Evolutionary conservation across 2,329 filamentous ascomycete species (phyloP).

Genomic region (Grosmannia serpens): DNA sequence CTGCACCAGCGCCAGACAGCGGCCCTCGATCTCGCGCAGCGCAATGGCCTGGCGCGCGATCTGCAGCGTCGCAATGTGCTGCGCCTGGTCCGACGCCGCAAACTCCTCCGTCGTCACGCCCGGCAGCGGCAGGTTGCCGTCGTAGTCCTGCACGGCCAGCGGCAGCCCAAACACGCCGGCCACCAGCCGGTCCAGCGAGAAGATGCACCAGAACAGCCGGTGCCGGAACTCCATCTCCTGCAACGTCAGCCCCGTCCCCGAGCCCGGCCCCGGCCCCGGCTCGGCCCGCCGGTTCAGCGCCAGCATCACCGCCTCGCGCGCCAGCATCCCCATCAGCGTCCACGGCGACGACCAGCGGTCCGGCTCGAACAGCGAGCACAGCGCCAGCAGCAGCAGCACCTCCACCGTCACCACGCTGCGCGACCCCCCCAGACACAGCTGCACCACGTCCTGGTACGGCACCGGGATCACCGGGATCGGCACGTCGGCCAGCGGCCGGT

Average conservation of each 20-base stretch:
- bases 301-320: constrained; percentile 26
- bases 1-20: constrained; percentile 25
- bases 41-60: constrained; percentile 31
- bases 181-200: constrained; percentile 32
- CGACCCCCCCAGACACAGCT: constrained; percentile 23
- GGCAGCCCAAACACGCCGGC: constrained; percentile 28
- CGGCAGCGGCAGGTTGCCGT: constrained; percentile 28
- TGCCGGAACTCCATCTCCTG: constrained; percentile 19
- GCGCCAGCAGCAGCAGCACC: constrained; percentile 27
- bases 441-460: constrained; percentile 27
- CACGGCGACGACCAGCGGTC: constrained; percentile 24
- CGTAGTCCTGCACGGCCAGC: constrained; percentile 25
- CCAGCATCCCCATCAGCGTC: constrained; percentile 27
- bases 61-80: constrained; percentile 28
- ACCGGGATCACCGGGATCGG: constrained; percentile 21
- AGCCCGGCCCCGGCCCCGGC: constrained; percentile 8
- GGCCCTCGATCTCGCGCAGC: constrained; percentile 30
- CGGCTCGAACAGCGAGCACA: constrained; percentile 33
- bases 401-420: constrained; percentile 24
- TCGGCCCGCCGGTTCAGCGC: constrained; percentile 22
- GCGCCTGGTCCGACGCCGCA: constrained; percentile 24
- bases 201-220: constrained; percentile 32
- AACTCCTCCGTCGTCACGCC: constrained; percentile 32
- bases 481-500: constrained; percentile 22
- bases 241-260: constrained; percentile 10